Base-by-base conservation (phyloP, 1,139 yeast species). In the Hyphopichia buzzinii region DNA sequence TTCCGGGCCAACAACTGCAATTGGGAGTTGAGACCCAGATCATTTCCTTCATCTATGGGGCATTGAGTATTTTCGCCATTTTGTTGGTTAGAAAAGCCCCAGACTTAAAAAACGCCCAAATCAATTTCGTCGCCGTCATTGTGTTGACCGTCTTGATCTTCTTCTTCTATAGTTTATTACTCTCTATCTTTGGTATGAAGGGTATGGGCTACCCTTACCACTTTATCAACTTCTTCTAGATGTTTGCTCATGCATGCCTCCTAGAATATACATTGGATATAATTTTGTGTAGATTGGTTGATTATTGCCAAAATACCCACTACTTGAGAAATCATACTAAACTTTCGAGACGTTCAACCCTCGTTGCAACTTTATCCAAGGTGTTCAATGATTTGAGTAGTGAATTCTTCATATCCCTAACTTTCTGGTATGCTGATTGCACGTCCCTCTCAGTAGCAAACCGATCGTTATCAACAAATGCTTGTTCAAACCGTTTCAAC, bases 21-120 rank as follows among this genome's bases (percentile, higher is more conserved):
- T 75, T 77, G 41, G 97, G 86, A 5, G 75, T 81, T 26, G 96
- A 87, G 59, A 83, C 94, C n/a, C 95, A 86, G 57, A 72, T 84
- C 26, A 60, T 86, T 35, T 73, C 84, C 4, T 71, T 83, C 31
- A 40, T 84, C 8, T 86, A 84, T 54, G 87, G 84, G 2, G 44
- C 70, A 3, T 62, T 83, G 44, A 72, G 81, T 30, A 57, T 77
- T 35, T 50, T 71, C 27, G 59, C 78, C 17, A 63, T 83, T 27
- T 53, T 70, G 2, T 63, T 84, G 50, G 55, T 77, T 32, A 71
- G 72, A 36, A 73, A 66, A 40, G 66, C 72, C 2, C 80, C 83
- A 7, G 57, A 55, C 11, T 50, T 81, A 34, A 57, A 62, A 34
- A 62, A 67, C 39, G 54, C 67, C 3, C 61, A 69, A 31, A 66